Percentiles rank a stretch among this genome's conserved stretches.
phyloP scores from a whole-genome alignment of 352 stramenopile genomes.

The Pythium aphanidermatum region DNA sequence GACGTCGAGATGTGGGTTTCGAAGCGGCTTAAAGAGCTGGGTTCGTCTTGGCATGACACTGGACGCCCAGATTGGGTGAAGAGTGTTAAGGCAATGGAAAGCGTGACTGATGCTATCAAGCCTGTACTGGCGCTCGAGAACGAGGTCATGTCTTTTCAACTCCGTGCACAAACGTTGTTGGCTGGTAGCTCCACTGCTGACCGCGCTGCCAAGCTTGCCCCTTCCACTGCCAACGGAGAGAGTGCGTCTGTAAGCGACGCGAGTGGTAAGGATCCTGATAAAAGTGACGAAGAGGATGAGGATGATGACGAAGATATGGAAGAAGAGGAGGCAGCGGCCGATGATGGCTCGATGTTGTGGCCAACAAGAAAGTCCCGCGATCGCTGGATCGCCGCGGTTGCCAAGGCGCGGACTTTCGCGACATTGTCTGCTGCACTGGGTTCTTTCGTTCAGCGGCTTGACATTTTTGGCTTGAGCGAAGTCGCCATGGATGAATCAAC shows the following conservation, averaged over 20 bases:
- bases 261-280: conserved; percentile 39
- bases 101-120: conserved; percentile 29
- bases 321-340: conserved; percentile 35
- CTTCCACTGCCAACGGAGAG: not conserved
- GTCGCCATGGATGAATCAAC: conserved; percentile 31
- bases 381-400: conserved; percentile 67
- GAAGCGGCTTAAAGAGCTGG: conserved; percentile 52
- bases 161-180: conserved; percentile 20
- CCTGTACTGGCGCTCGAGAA: conserved; percentile 55
- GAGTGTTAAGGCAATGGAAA: conserved; percentile 29
- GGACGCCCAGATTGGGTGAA: conserved; percentile 44
- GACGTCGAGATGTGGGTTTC: conserved; percentile 54
- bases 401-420: conserved; percentile 38
- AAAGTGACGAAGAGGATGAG: conserved; percentile 61
- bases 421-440: conserved; percentile 52
- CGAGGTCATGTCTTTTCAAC: conserved; percentile 53
- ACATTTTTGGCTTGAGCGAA: conserved; percentile 59
- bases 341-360: conserved; percentile 67
- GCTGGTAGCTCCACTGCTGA: not conserved
- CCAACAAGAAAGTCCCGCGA: conserved; percentile 60
- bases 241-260: no score
- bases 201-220: no score
- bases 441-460: conserved; percentile 62
- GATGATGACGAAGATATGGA: conserved; percentile 75
- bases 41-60: conserved; percentile 54